Base-by-base conservation (phyloP, 805 yeast genomes). In the Wickerhamiella brachini region DNA sequence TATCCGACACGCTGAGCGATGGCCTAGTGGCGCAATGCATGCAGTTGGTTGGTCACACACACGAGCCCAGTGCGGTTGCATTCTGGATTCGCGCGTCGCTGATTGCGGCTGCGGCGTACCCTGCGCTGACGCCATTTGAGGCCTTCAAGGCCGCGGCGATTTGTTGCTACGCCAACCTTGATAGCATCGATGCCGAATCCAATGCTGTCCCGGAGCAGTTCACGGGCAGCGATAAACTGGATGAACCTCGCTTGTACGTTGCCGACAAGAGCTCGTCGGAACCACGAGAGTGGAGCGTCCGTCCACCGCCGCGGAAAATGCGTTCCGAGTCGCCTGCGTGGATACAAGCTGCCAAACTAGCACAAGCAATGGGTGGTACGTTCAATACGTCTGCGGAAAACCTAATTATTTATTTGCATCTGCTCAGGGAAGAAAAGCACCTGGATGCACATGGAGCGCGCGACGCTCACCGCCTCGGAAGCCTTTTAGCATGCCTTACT, bases 341-440 rank as follows among this genome's bases (percentile, higher is more conserved):
- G 48, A 26, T 44, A 23, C 39, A 43, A 10, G 45, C 43, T 10
- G 49, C 38, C 4, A 20, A 41, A n/a, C 43, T 24, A 4, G 45
- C 41, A 9, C 52, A 50, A 45, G 20, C 45, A 6, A 31, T 15
- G 49, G 29, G 18, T 34, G 46, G n/a, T 24, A 34, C 2, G 31
- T 20, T 37, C 20, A 17, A n/a, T 20, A 3, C 20, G 41, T 37
- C 41, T 3, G 41, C 41, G 66, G 41, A 37, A 13, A 37, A 70
- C n/a, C 78, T 85, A 10, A 72, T 80, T 0, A 65, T 84, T 23
- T 77, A 88, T 0, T 65, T 90, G 46, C 97, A 89, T 66, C 60
- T 88, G 39, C 67, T 86, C 1, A 69, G 88, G 50, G 97, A 90
- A 63, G 97, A 90, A 54, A 64, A 74, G 45, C 73, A 75, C 49